Evolutionary conservation across 129 eudicot genomes (phyloP).

Genomic region (Lonicera japonica): DNA sequence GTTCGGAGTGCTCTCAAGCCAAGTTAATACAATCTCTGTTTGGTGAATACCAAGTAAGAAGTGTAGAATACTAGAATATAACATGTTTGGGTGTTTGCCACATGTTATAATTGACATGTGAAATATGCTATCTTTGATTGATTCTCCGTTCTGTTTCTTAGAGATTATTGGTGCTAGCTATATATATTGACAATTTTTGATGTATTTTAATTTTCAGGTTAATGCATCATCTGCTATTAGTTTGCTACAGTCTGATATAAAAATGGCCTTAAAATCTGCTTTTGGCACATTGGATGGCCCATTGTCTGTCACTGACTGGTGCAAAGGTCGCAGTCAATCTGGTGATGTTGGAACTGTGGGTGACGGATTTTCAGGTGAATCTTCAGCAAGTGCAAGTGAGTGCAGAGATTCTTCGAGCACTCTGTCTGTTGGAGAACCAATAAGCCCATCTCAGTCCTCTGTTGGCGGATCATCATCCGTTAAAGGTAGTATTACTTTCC

Average conservation of each 20-base stretch:
- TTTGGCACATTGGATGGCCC: conserved; percentile 94
- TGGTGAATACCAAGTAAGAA: too few relatives aligned
- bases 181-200: too few relatives aligned
- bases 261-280: conserved; percentile 82
- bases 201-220: conserved; percentile 47
- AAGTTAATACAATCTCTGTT: too few relatives aligned
- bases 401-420: conserved; percentile 71
- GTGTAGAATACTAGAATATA: too few relatives aligned
- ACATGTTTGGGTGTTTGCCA: too few relatives aligned
- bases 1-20: too few relatives aligned
- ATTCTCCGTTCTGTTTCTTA: too few relatives aligned
- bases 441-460: conserved; percentile 70
- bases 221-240: conserved; percentile 78
- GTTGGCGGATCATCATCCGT: conserved; percentile 57
- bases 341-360: conserved; percentile 34
- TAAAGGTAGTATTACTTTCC: conserved; percentile 50
- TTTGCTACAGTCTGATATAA: conserved; percentile 92
- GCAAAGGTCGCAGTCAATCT: conserved; percentile 79
- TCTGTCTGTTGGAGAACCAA: conserved; percentile 57
- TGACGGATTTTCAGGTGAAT: conserved; percentile 78
- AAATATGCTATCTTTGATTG: too few relatives aligned
- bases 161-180: too few relatives aligned
- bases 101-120: too few relatives aligned
- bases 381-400: conserved; percentile 72
- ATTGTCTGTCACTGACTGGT: conserved; percentile 85